Evolutionary conservation across 495 filamentous ascomycete species (phyloP), one percentile per base, ranked within the genome.

Genomic region (Daldinia decipiens): DNA sequence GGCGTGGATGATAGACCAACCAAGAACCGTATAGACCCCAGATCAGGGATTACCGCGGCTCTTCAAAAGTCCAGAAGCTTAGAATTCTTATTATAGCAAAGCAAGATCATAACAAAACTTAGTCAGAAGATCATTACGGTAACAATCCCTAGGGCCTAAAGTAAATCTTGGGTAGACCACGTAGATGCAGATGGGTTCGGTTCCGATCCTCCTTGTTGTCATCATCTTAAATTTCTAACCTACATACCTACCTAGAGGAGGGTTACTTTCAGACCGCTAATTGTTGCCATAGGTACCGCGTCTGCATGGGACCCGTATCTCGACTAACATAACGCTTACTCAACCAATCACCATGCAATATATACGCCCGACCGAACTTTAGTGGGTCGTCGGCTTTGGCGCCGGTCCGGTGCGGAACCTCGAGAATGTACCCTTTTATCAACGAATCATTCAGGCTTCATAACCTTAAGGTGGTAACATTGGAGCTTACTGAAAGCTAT

Each of bases 1-100:
- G 43, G 43, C 43, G 43, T 36, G 34, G 12, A 36, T 12, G 34
- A 36, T 47, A 19, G 43, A 24, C 19, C 43, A 47, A 21, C 39
- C 39, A 40, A 40, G 39, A 17, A 40, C 39, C 39, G 15, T 40
- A 17, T 40, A 17, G 39, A 40, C 39, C 39, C 39, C 34, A 36
- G 34, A 36, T 36, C 34, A 36, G 12, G 34, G 34, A 36, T 36
- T 13, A 36, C 39, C 17, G 39, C 39, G 39, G 39, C 43, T 47
- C 43, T 47, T 21, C 17, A 21, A 19, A 47, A 47, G 43, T 47
- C 43, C 43, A 47, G 43, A 47, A 47, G 43, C 43, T 47, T 47
- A 47, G 17, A 19, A 19, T 19, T 47, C 43, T 21, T 21, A 47
- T 24, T 47, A 47, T 47, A 47, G 17, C 19, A 47, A 24, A 47